These are phyloP conservation scores for Avicennia marina DNA, from an alignment of 257 asterid species.

Conservation along the genomic window DNA sequence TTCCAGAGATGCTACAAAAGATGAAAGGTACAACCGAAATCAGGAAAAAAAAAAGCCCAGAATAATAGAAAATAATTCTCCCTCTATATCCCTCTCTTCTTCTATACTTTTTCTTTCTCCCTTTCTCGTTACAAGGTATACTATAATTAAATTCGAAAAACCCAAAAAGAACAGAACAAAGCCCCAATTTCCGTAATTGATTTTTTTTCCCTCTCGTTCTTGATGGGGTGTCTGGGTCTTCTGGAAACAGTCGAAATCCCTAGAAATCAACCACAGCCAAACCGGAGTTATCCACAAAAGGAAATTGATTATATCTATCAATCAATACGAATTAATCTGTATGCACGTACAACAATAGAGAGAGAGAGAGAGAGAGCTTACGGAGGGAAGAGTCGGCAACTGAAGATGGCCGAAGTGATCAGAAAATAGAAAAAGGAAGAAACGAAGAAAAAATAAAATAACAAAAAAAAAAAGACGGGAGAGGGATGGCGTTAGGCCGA, in stretches of 20 bases:
- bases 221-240: slow-evolving; percentile 28
- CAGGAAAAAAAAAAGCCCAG: slow-evolving; percentile 13
- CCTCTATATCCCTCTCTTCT: slow-evolving; percentile 17
- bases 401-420: slow-evolving; percentile 18
- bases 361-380: slow-evolving; percentile 9
- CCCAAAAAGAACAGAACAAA: slow-evolving; percentile 22
- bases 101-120: slow-evolving; percentile 5
- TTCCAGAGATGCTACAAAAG: slow-evolving; percentile 27
- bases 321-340: not conserved
- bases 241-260: slow-evolving; percentile 33
- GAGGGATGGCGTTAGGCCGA: too few species aligned
- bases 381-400: slow-evolving; percentile 25
- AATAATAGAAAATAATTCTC: slow-evolving; percentile 21
- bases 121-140: slow-evolving; percentile 14
- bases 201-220: slow-evolving; percentile 21
- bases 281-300: slow-evolving; percentile 20
- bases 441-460: not conserved
- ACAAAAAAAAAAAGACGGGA: not conserved
- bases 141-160: slow-evolving; percentile 15
- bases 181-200: slow-evolving; percentile 13
- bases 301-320: not conserved
- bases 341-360: too few species aligned
- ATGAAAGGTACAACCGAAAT: slow-evolving; percentile 23
- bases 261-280: slow-evolving; percentile 23
- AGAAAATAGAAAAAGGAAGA: slow-evolving; percentile 7